A percentile compares a stretch with the other conserved stretches of the same genome.
Conservation (phyloP, 108 stramenopile genomes). For the Nitzschia sp. region DNA sequence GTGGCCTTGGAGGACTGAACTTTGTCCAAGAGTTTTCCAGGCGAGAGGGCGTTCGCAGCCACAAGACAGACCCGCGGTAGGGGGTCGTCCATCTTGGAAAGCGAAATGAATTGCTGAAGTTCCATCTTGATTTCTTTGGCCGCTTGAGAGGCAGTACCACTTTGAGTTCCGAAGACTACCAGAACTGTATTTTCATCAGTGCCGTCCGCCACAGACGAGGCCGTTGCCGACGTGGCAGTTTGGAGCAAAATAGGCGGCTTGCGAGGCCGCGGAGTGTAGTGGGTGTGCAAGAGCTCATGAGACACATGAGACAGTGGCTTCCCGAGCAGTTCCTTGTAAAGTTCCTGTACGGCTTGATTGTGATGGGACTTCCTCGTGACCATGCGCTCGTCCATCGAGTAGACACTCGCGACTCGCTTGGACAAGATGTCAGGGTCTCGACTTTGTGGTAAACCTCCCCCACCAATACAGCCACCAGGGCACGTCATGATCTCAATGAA, state of each 20-base stretch:
- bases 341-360: conserved; percentile 35
- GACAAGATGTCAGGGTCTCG: conserved; percentile 43
- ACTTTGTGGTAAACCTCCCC: conserved; percentile 51
- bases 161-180: conserved; percentile 10
- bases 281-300: conserved; percentile 43
- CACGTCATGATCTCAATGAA: conserved; percentile 62
- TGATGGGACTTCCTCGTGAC: conserved; percentile 43
- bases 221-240: background rate
- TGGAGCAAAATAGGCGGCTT: conserved; percentile 1
- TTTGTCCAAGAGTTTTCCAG: background rate
- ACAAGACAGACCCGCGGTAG: conserved; percentile 3
- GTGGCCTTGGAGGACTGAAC: background rate
- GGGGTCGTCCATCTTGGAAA: conserved; percentile 2
- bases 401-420: conserved; percentile 42
- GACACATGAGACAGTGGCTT: conserved; percentile 36
- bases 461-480: conserved; percentile 56
- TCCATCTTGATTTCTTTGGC: conserved; percentile 17
- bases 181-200: background rate
- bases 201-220: background rate
- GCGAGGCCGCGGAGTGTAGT: conserved; percentile 38
- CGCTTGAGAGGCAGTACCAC: conserved; percentile 13
- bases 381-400: conserved; percentile 28
- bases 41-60: conserved; percentile 10
- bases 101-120: conserved; percentile 9
- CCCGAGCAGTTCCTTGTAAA: conserved; percentile 42